Percentiles rank a stretch among this genome's conserved stretches.
phyloP scores from a whole-genome alignment of 768 basidiomycete species.

The Suillus hirtellus region DNA sequence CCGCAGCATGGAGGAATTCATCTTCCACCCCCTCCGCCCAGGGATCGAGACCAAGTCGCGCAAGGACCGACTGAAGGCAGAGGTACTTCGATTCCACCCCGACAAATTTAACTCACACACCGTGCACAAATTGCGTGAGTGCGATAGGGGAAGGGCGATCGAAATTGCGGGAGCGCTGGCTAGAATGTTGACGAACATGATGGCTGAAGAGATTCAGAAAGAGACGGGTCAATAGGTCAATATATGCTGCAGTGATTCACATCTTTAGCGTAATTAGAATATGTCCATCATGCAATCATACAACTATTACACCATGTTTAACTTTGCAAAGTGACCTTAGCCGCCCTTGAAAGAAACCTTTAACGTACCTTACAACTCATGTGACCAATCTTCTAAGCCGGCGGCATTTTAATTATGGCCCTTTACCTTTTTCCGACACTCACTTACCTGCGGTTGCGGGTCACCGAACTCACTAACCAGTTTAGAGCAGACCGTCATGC shows the following conservation, averaged over 20 bases:
- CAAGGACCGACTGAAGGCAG: slow-evolving; percentile 40
- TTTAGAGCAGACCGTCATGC: slow-evolving; percentile 36
- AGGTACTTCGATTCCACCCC: slow-evolving; percentile 55
- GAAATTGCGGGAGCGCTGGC: slow-evolving; percentile 41
- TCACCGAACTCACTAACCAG: too few relatives aligned
- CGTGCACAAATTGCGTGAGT: slow-evolving; percentile 33
- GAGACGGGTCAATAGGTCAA: not conserved
- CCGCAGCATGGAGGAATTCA: slow-evolving; percentile 38
- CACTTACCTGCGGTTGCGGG: too few relatives aligned
- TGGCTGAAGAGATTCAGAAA: slow-evolving; percentile 20
- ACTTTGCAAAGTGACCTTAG: not conserved
- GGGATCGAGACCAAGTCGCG: slow-evolving; percentile 31
- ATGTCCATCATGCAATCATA: not conserved
- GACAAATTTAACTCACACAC: slow-evolving; percentile 49
- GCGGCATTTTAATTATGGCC: too few relatives aligned
- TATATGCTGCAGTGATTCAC: not conserved
- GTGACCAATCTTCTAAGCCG: not conserved
- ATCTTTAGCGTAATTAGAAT: not conserved
- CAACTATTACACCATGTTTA: not conserved
- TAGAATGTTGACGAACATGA: slow-evolving; percentile 41
- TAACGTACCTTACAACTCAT: not conserved
- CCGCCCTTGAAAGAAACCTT: not conserved
- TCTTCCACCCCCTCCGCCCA: slow-evolving; percentile 38
- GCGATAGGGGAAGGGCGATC: slow-evolving; percentile 34
- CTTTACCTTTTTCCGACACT: too few relatives aligned